Conservation (phyloP, 225 moss, liverwort and hornwort genomes). For the Polytrichum commune region DNA sequence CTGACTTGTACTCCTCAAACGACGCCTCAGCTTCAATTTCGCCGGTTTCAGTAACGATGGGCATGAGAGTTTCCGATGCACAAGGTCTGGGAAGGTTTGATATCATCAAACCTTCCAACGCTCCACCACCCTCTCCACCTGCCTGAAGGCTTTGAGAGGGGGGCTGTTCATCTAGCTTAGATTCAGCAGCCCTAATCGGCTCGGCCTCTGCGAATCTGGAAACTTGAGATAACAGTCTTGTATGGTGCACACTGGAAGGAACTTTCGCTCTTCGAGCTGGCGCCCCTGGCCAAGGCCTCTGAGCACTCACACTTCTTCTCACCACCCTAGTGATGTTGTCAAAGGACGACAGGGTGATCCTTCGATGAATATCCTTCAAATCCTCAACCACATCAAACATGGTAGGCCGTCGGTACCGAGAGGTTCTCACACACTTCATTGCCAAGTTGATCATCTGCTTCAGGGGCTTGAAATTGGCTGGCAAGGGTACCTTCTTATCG, state of each 20-base stretch:
- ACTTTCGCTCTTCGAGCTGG: constrained; percentile 36
- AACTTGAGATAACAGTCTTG: constrained; percentile 40
- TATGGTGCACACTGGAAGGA: constrained; percentile 40
- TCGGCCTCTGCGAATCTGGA: constrained; percentile 28
- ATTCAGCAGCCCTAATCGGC: not conserved
- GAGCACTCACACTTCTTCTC: constrained; percentile 31
- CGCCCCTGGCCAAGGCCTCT: constrained; percentile 38
- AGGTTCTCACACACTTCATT: constrained; percentile 52
- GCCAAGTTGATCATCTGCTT: constrained; percentile 55
- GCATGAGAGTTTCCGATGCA: not conserved
- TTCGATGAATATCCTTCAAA: constrained; percentile 41
- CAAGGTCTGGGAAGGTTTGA: constrained; percentile 10
- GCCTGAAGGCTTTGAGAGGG: not conserved
- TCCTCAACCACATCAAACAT: constrained; percentile 56
- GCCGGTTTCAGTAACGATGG: constrained; percentile 23
- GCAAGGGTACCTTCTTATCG: constrained; percentile 36
- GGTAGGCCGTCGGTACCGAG: constrained; percentile 41
- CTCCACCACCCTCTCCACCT: constrained; percentile 3
- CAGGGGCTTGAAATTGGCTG: constrained; percentile 39
- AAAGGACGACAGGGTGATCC: constrained; percentile 23
- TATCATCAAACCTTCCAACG: not conserved
- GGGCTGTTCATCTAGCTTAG: not conserved
- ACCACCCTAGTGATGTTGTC: constrained; percentile 41
- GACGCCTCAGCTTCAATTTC: constrained; percentile 36
- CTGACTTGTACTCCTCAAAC: constrained; percentile 44